Base-by-base conservation (phyloP, 169 alveolate genomes). In the Babesia ovis region DNA sequence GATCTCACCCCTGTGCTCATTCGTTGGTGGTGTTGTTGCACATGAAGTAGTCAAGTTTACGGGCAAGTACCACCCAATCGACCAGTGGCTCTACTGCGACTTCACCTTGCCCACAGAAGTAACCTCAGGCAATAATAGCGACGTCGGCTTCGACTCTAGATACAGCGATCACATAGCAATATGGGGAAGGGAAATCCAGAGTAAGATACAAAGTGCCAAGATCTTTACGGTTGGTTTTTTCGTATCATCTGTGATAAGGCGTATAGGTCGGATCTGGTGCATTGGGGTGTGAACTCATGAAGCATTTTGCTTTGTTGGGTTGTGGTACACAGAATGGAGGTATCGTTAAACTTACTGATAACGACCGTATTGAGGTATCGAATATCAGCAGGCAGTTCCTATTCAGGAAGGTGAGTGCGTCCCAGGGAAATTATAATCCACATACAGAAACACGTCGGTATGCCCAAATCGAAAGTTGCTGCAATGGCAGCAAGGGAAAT, bases 221-320 rank as follows among this genome's bases (percentile, higher is more conserved):
- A 72, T 81, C 27, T 81, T 81, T 70, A 68, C 72, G 54, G 89
- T 81, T n/a, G 3, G 68, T 31, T 4, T 0, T 3, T 12, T 3
- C 0, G 14, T 23, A 12, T 3, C 5, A 6, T 14, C 0, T 74
- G 41, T 39, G n/a, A 41, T 56, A 34, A 50, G 50, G 14, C 64
- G n/a, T 93, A 66, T 72, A 95, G 91, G 98, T 96, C 12, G 98
- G 98, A 20, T 97, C 99, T 42, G 99, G 99, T 0, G 99, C 99
- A 16, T 86, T 97, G 45, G 99, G 99, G 14, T 98, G 99, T 74
- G 99, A 98, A 77, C 95, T 92, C 57, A 91, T 98, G 77, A 98
- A 97, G 85, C 91, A 93, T 55, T 95, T 97, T 88, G 98, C 99
- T 6, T 90, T 97, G 25, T 86, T 97, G 94, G 99, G 99, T 9